Evolutionary conservation across 768 basidiomycete genomes (phyloP).

Genomic region (Pleurotus tuber-regium): DNA sequence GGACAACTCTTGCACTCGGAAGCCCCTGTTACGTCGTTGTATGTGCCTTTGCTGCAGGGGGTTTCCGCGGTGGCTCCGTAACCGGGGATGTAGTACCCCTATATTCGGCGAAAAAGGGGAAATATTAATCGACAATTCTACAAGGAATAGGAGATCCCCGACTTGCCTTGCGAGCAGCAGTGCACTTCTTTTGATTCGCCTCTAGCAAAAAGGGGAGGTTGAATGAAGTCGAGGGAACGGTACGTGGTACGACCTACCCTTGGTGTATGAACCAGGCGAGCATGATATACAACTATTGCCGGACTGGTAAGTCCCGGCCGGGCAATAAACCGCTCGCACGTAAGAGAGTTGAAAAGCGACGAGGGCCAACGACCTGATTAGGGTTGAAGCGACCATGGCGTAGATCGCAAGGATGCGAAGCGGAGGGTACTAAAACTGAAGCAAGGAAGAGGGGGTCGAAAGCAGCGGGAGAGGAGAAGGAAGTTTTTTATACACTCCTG

Average conservation of each 20-base stretch:
- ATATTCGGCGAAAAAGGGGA: too few relatives aligned
- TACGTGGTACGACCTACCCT: background rate
- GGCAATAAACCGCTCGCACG: background rate
- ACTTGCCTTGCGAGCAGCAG: background rate
- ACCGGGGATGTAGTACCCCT: slow-evolving; percentile 21
- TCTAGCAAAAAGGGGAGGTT: background rate
- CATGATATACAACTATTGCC: background rate
- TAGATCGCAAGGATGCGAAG: too few relatives aligned
- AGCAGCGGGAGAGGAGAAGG: too few relatives aligned
- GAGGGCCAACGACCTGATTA: too few relatives aligned
- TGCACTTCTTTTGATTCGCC: background rate
- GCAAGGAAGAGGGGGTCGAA: too few relatives aligned
- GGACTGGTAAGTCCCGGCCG: background rate
- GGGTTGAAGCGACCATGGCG: too few relatives aligned
- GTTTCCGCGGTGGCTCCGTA: slow-evolving; percentile 17
- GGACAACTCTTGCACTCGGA: slow-evolving; percentile 15
- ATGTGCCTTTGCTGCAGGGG: slow-evolving; percentile 19
- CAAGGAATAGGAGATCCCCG: too few relatives aligned
- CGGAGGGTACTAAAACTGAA: too few relatives aligned
- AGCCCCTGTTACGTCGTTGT: slow-evolving; percentile 9
- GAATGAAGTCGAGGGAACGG: background rate
- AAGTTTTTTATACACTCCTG: too few relatives aligned
- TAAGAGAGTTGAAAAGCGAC: background rate
- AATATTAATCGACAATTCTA: too few relatives aligned
- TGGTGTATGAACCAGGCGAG: background rate